phyloP scores from a whole-genome alignment of 306 rosid species.

The Quercus variabilis region DNA sequence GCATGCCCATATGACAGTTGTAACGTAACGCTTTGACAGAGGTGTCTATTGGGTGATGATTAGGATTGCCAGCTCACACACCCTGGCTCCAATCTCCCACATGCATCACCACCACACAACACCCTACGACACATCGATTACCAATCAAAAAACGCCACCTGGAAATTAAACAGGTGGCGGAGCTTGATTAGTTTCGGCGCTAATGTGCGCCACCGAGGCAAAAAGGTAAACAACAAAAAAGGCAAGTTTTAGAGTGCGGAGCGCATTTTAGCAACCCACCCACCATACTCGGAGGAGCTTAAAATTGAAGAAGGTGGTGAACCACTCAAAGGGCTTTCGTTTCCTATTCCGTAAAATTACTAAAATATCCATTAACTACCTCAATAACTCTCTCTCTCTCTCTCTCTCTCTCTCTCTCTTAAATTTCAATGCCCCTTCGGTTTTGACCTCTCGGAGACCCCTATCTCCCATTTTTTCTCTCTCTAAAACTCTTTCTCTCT shows the following conservation, averaged over 20 bases:
- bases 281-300: slow-evolving; percentile 35
- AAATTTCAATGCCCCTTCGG: slow-evolving; percentile 25
- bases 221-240: slow-evolving; percentile 14
- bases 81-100: neutral
- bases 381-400: slow-evolving; percentile 9
- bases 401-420: neutral
- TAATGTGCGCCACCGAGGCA: slow-evolving; percentile 25
- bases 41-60: neutral
- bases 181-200: neutral
- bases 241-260: neutral
- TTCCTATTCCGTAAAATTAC: neutral
- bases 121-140: too few species aligned
- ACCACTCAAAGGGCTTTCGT: slow-evolving; percentile 17
- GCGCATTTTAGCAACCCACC: slow-evolving; percentile 32
- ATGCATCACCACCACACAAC: neutral
- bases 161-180: neutral
- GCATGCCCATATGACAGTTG: neutral
- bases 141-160: neutral
- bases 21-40: neutral
- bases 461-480: slow-evolving; percentile 11
- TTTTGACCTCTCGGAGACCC: slow-evolving; percentile 37
- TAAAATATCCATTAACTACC: slow-evolving; percentile 14
- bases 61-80: slow-evolving; percentile 16
- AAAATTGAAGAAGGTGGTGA: slow-evolving; percentile 26
- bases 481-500: neutral